Percentiles rank a stretch among this genome's conserved stretches.
Conservation (phyloP, 441 rosid genomes). For the Erodium trifolium region DNA sequence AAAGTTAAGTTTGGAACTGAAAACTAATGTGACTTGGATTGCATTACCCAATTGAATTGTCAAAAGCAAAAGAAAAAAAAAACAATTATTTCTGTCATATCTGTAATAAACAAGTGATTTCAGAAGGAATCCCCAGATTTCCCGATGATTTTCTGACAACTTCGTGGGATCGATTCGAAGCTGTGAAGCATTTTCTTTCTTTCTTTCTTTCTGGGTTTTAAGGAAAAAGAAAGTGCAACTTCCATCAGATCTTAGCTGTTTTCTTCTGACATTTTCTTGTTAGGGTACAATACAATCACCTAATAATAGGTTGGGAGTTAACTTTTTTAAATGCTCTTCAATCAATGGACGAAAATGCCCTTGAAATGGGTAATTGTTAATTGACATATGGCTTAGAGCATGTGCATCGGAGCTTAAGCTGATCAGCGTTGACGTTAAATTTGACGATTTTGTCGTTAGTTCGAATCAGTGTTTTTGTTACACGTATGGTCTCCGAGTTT, state of each 20-base stretch:
- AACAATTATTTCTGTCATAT: constrained; percentile 27
- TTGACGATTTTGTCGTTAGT: too few relatives aligned
- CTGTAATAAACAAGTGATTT: constrained; percentile 17
- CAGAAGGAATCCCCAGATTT: constrained; percentile 38
- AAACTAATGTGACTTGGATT: constrained; percentile 13
- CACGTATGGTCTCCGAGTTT: too few relatives aligned
- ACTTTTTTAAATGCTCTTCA: too few relatives aligned
- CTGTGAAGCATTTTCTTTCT: constrained; percentile 8
- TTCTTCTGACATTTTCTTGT: background rate
- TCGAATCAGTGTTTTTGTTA: too few relatives aligned
- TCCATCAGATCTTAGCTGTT: background rate
- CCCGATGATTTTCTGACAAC: constrained; percentile 36
- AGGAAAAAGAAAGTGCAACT: constrained; percentile 7
- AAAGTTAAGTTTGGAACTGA: background rate
- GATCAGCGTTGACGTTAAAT: too few relatives aligned
- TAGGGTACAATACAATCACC: background rate
- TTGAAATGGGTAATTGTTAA: too few relatives aligned
- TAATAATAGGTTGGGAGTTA: background rate
- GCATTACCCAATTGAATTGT: background rate
- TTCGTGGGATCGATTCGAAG: constrained; percentile 16
- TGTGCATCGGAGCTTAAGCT: too few relatives aligned
- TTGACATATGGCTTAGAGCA: too few relatives aligned
- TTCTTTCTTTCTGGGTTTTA: background rate
- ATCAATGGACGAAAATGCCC: too few relatives aligned
- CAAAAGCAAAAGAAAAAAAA: background rate